These are phyloP conservation scores for Austroboletus olivaceoglutinosus DNA, from an alignment of 1,284 basidiomycete genomes.

Conservation along the genomic window DNA sequence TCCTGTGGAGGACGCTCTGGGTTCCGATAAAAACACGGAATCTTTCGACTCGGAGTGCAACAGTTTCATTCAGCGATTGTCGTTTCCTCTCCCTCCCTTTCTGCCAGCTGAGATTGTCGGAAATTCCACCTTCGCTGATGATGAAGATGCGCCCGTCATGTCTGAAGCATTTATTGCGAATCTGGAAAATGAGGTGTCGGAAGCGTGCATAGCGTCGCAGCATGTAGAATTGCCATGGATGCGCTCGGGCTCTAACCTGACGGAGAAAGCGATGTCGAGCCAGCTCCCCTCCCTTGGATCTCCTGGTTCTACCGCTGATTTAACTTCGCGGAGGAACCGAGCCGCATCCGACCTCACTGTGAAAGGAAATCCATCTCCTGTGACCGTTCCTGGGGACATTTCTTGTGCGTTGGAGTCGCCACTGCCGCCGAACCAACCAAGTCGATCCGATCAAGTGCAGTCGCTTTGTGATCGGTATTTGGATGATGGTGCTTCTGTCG, in stretches of 20 bases:
- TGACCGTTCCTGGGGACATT: background rate
- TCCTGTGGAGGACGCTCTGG: background rate
- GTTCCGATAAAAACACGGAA: background rate
- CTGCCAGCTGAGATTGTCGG: slow-evolving; percentile 4
- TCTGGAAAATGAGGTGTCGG: background rate
- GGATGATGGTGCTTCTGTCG: slow-evolving; percentile 5
- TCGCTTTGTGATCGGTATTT: slow-evolving; percentile 29
- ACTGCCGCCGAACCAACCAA: background rate
- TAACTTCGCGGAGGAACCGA: slow-evolving; percentile 21
- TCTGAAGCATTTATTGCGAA: background rate
- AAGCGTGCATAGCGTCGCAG: background rate
- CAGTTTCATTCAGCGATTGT: slow-evolving; percentile 8
- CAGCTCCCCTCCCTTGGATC: slow-evolving; percentile 2
- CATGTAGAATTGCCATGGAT: slow-evolving; percentile 3
- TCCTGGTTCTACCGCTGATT: background rate
- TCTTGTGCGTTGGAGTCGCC: background rate
- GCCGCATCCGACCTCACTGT: slow-evolving; percentile 34
- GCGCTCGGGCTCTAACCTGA: slow-evolving; percentile 10
- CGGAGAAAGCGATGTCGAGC: slow-evolving; percentile 13
- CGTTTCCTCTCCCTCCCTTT: slow-evolving; percentile 22
- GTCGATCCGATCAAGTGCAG: slow-evolving; percentile 16
- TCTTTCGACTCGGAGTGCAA: background rate
- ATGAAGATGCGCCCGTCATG: background rate
- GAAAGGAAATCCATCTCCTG: slow-evolving; percentile 17
- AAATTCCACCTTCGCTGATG: slow-evolving; percentile 2